A percentile compares a stretch with the other conserved stretches of the same genome.
Conservation (phyloP, 1,284 basidiomycete species). For the Takashimella tepidaria region DNA sequence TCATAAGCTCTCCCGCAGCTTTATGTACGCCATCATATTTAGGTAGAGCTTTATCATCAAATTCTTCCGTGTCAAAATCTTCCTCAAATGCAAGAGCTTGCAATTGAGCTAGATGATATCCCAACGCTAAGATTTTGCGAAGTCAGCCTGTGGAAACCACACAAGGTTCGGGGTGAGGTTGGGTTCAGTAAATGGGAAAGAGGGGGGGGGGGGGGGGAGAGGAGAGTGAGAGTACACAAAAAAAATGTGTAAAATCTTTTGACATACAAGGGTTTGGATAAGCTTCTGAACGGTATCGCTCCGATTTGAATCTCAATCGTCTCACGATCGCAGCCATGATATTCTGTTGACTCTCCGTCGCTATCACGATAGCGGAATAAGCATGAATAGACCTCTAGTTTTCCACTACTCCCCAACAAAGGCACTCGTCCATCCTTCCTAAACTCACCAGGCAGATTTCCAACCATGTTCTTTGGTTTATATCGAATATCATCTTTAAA, state of each 20-base stretch:
- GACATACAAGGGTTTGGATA: constrained; percentile 87
- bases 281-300: constrained; percentile 76
- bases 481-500: constrained; percentile 90
- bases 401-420: not conserved
- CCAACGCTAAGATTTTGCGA: constrained; percentile 50
- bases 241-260: constrained; percentile 1
- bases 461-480: constrained; percentile 53
- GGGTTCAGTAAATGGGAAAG: no score
- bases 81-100: constrained; percentile 89
- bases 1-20: constrained; percentile 70
- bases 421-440: constrained; percentile 5
- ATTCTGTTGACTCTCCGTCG: constrained; percentile 63
- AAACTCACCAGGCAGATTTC: constrained; percentile 56
- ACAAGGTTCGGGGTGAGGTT: no score
- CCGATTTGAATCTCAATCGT: constrained; percentile 70
- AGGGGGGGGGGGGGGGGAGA: no score
- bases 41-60: constrained; percentile 75
- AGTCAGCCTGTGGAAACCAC: constrained; percentile 1
- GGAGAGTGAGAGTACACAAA: constrained; percentile 7
- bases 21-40: constrained; percentile 73
- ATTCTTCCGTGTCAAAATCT: constrained; percentile 66
- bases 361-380: constrained; percentile 45
- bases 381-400: constrained; percentile 51
- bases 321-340: constrained; percentile 70
- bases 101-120: constrained; percentile 81